These are phyloP conservation scores for Candida endomychidarum DNA, from an alignment of 805 yeast genomes.

Conservation along the genomic window DNA sequence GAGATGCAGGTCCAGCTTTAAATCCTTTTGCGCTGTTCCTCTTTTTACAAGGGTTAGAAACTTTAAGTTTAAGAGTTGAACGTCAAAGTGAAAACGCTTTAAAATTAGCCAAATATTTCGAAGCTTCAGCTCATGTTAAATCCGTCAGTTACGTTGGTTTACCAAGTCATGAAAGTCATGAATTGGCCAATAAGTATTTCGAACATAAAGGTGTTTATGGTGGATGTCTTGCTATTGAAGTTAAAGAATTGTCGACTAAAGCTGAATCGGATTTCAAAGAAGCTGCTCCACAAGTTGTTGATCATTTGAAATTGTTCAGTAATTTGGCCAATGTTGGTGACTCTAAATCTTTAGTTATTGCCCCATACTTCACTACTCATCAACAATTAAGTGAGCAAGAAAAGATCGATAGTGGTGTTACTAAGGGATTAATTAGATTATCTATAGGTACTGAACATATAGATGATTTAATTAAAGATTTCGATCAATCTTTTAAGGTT, in stretches of 20 bases:
- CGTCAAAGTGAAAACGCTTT: conserved; percentile 86
- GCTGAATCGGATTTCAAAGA: conserved; percentile 63
- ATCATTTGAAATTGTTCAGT: conserved; percentile 78
- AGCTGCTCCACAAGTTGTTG: conserved; percentile 83
- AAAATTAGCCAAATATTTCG: conserved; percentile 74
- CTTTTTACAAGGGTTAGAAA: conserved; percentile 89
- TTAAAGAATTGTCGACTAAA: conserved; percentile 47
- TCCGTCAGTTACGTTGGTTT: conserved; percentile 96
- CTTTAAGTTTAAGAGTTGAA: conserved; percentile 89
- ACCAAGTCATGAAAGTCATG: conserved; percentile 74
- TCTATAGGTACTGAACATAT: conserved; percentile 87
- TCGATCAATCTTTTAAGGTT: conserved; percentile 66
- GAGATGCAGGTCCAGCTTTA: conserved; percentile 89
- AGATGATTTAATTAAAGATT: conserved; percentile 70
- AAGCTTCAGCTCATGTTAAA: conserved; percentile 67
- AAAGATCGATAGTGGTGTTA: conserved; percentile 80
- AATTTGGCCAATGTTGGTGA: conserved; percentile 98
- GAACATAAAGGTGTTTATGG: conserved; percentile 62
- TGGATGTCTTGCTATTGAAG: conserved; percentile 87
- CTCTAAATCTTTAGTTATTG: conserved; percentile 89
- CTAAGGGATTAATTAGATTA: conserved; percentile 83
- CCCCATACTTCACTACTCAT: conserved; percentile 96
- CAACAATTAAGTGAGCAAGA: conserved; percentile 85
- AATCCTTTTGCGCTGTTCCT: conserved; percentile 89
- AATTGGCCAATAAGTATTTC: conserved; percentile 79